Conservation (phyloP, 2,329 filamentous ascomycete genomes). For the Penicillium vulpinum region DNA sequence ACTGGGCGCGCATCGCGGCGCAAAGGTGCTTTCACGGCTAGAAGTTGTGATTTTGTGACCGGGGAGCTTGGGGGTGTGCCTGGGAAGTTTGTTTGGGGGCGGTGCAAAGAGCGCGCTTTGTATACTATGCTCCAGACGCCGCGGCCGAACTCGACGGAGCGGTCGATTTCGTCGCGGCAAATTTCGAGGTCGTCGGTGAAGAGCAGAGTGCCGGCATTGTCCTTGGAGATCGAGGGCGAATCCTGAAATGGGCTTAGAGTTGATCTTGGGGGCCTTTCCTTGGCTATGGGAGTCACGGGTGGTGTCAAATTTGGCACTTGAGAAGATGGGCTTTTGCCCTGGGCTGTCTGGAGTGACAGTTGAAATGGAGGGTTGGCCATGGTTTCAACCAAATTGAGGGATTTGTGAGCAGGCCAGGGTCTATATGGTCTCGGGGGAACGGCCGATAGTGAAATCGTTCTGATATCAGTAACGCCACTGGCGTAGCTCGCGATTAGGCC, state of each 20-base stretch:
- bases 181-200: conserved; percentile 40
- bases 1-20: conserved; percentile 44
- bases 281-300: conserved; percentile 37
- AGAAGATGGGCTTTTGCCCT: conserved; percentile 10
- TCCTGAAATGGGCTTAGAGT: conserved; percentile 9
- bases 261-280: conserved; percentile 12
- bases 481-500: conserved; percentile 1
- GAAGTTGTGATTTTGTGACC: conserved; percentile 29
- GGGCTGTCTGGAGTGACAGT: conserved; percentile 30
- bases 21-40: conserved; percentile 49
- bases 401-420: background rate
- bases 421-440: background rate
- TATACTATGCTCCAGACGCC: conserved; percentile 53
- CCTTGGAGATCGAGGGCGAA: conserved; percentile 1
- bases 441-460: conserved; percentile 1
- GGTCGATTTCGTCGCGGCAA: conserved; percentile 28
- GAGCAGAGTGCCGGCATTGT: conserved; percentile 17
- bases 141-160: conserved; percentile 42
- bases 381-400: background rate
- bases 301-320: conserved; percentile 32
- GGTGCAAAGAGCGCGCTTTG: conserved; percentile 36
- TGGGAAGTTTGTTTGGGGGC: conserved; percentile 5
- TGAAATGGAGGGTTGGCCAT: conserved; percentile 22
- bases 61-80: conserved; percentile 42
- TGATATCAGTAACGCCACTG: conserved; percentile 20